Percentiles rank a stretch among this genome's conserved stretches.
These are phyloP conservation scores for Coprinellus micaceus DNA, from an alignment of 768 basidiomycete genomes.

Conservation along the genomic window DNA sequence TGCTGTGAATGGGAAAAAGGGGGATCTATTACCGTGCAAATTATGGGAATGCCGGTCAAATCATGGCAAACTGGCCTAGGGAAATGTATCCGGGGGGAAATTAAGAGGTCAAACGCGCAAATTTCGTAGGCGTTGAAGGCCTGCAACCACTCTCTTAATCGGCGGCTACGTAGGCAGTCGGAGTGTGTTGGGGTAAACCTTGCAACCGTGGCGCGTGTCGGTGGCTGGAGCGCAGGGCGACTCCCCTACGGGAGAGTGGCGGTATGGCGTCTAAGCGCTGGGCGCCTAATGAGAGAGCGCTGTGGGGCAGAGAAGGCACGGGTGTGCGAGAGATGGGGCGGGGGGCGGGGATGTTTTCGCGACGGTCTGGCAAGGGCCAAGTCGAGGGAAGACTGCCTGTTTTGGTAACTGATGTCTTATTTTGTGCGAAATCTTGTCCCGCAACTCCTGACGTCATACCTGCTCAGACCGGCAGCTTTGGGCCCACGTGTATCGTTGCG, in stretches of 20 bases:
- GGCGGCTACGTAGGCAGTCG: too few relatives aligned
- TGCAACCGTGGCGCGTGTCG: too few relatives aligned
- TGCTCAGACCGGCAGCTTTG: not conserved
- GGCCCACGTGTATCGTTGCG: constrained; percentile 1
- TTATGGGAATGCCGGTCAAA: not conserved
- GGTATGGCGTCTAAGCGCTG: too few relatives aligned
- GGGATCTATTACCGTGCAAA: not conserved
- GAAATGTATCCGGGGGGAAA: not conserved
- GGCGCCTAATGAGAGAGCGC: too few relatives aligned
- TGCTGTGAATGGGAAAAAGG: constrained; percentile 1
- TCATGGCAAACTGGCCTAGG: not conserved
- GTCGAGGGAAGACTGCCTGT: not conserved
- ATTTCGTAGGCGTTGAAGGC: too few relatives aligned
- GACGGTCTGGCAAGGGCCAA: not conserved
- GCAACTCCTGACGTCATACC: constrained; percentile 10
- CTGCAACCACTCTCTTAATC: too few relatives aligned
- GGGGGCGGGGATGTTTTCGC: too few relatives aligned
- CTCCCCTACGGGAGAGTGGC: too few relatives aligned
- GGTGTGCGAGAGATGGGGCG: too few relatives aligned
- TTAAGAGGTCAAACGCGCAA: not conserved
- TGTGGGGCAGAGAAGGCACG: too few relatives aligned
- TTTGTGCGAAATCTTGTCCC: not conserved
- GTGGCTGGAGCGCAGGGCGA: too few relatives aligned
- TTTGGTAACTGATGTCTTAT: not conserved
- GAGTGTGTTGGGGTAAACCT: too few relatives aligned